phyloP scores from a whole-genome alignment of 495 filamentous ascomycete genomes.

The Neurospora sp. region DNA sequence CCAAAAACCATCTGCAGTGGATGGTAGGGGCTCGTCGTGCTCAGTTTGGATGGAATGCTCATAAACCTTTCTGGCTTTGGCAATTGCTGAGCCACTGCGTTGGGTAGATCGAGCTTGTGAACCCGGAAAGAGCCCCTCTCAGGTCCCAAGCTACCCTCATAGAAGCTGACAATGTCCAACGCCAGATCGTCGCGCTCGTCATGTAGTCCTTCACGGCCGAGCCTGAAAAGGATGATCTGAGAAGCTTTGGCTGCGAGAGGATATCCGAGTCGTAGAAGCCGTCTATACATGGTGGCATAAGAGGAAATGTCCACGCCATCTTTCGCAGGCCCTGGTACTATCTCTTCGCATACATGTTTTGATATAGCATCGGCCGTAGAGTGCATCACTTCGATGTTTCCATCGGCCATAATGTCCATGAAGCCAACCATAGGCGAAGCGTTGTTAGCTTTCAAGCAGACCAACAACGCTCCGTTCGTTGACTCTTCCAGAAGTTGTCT shows the following conservation, averaged over 20 bases:
- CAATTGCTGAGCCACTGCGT: conserved; percentile 6
- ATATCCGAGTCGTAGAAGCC: conserved; percentile 3
- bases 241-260: conserved; percentile 11
- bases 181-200: conserved; percentile 22
- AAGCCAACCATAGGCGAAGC: conserved; percentile 9
- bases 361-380: conserved; percentile 5
- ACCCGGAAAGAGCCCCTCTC: conserved; percentile 14
- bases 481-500: background rate
- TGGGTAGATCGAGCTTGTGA: conserved; percentile 23
- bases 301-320: background rate
- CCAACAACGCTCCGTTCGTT: conserved; percentile 5
- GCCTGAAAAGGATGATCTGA: conserved; percentile 19
- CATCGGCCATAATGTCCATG: conserved; percentile 22
- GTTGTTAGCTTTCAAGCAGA: background rate
- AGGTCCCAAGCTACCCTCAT: background rate
- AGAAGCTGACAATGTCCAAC: conserved; percentile 17
- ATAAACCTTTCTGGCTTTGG: conserved; percentile 3
- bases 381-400: conserved; percentile 2
- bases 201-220: conserved; percentile 17
- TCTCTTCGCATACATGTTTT: conserved; percentile 3
- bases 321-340: background rate
- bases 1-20: conserved; percentile 25
- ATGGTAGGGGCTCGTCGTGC: conserved; percentile 8
- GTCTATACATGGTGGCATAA: conserved; percentile 6
- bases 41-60: background rate